Base-by-base conservation (phyloP, 2,329 filamentous ascomycete genomes). In the Colletotrichum viniferum region DNA sequence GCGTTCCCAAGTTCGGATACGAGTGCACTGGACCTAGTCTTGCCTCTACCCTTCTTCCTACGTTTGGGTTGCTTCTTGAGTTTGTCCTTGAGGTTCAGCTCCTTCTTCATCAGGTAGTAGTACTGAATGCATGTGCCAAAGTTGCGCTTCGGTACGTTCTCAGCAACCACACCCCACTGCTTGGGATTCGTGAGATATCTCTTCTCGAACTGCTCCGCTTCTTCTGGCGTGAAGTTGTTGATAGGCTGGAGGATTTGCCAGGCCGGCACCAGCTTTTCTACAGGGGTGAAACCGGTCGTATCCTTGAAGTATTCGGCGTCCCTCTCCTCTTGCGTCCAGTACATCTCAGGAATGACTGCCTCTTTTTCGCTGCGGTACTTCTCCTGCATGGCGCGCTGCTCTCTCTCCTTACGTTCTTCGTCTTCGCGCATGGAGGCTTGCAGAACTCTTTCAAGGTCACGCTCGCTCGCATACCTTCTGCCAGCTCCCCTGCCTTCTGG, bases 41-140 rank as follows among this genome's bases (percentile, higher is more conserved):
- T 92, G 43, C 87, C 88, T 79, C 90, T 83, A 78, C 87, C 78
- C 66, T 73, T 76, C 81, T 88, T 84, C 76, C 90, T 87, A 80
- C 88, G 87, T 82, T 88, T 91, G 74, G 88, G 91, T 83, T 90
- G 92, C 84, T 88, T 92, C 83, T 91, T 93, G 34, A 94, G 88
- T 83, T 94, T 95, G 81, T 95, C 93, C 82, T 96, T 95, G 76
- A 96, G 92, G 77, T 94, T 93, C 56, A 92, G 90, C 62, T 92
- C 89, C 85, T 93, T 94, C 85, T 92, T 97, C 81, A 93, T 94
- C 77, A 94, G 88, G 83, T 97, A 97, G 84, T 97, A 97, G 83
- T 96, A 95, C 81, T 95, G 93, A 79, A 97, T 97, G 83, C 94
- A 95, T 62, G 94, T 91, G 78, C 94, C 93, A 83, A 95, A 96